These are phyloP conservation scores for Lactarius akahatsu DNA, from an alignment of 768 basidiomycete species.

Conservation along the genomic window DNA sequence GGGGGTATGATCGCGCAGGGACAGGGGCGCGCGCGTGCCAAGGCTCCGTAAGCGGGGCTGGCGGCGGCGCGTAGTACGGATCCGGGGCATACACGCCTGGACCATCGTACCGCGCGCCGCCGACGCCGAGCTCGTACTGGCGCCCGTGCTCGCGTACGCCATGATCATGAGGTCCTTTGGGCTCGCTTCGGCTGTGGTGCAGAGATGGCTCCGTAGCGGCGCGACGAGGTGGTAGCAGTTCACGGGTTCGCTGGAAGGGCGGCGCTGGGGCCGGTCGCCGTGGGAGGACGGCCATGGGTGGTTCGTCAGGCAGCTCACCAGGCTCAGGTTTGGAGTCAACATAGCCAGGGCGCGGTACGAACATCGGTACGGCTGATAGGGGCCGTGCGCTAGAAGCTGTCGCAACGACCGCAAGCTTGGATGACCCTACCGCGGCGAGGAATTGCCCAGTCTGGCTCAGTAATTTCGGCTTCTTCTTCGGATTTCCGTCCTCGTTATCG, in stretches of 20 bases:
- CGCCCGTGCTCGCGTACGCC: slow-evolving; percentile 13
- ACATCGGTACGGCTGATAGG: neutral
- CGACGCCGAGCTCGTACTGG: slow-evolving; percentile 25
- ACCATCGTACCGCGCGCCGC: slow-evolving; percentile 16
- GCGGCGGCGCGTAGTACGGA: slow-evolving; percentile 21
- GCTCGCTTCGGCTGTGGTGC: neutral
- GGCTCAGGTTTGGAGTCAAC: slow-evolving; percentile 19
- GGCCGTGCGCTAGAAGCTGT: neutral
- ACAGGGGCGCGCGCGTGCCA: slow-evolving; percentile 11
- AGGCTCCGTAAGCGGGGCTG: slow-evolving; percentile 19
- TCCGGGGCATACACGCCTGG: slow-evolving; percentile 17
- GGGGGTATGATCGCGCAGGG: slow-evolving; percentile 1
- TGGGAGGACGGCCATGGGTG: neutral
- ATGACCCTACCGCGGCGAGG: neutral
- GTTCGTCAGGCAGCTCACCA: slow-evolving; percentile 17
- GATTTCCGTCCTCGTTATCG: neutral
- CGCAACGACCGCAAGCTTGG: neutral
- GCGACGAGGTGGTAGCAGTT: neutral
- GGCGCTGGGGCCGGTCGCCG: neutral
- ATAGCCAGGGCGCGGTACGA: slow-evolving; percentile 30
- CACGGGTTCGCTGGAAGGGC: neutral
- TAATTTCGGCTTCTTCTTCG: slow-evolving; percentile 15
- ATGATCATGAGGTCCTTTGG: neutral
- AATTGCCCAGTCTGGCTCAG: slow-evolving; percentile 18
- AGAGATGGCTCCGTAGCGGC: neutral